Evolutionary conservation across 1,139 yeast species (phyloP).

Genomic region (Yamadazyma blattariae): DNA sequence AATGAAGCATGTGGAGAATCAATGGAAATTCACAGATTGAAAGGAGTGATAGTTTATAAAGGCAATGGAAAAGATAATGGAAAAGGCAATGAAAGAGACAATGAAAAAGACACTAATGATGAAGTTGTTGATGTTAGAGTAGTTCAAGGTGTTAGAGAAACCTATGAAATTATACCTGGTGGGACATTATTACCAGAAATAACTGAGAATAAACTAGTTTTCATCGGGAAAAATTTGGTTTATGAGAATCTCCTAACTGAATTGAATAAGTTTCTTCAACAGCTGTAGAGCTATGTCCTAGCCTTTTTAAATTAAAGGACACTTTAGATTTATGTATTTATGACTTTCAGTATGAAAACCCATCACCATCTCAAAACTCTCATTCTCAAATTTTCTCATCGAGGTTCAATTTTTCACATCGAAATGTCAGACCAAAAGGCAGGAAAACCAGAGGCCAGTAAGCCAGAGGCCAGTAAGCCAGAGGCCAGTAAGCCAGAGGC

Average conservation of each 20-base stretch:
- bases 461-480: neutral
- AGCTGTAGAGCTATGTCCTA: too few species aligned
- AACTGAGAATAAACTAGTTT: constrained; percentile 57
- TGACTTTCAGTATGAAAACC: too few species aligned
- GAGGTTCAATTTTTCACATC: neutral
- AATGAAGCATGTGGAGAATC: constrained; percentile 34
- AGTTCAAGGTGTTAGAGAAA: constrained; percentile 91
- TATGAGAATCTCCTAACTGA: constrained; percentile 27
- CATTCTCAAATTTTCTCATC: neutral
- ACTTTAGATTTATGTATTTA: neutral
- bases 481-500: too few species aligned
- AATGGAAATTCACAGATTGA: constrained; percentile 76
- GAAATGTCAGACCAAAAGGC: neutral
- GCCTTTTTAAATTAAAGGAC: too few species aligned
- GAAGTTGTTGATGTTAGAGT: constrained; percentile 46
- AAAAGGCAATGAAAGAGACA: constrained; percentile 82
- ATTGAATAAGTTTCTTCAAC: constrained; percentile 14
- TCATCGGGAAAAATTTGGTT: constrained; percentile 72
- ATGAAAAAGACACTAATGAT: constrained; percentile 61
- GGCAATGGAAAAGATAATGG: constrained; percentile 24
- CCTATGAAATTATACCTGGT: constrained; percentile 73
- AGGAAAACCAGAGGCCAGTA: neutral
- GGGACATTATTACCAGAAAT: constrained; percentile 37
- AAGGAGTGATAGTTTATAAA: constrained; percentile 59
- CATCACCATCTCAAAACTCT: neutral